Evolutionary conservation across 2,329 filamentous ascomycete species (phyloP), one percentile per base, ranked within the genome.

Genomic region (Pseudogymnoascus sp.): DNA sequence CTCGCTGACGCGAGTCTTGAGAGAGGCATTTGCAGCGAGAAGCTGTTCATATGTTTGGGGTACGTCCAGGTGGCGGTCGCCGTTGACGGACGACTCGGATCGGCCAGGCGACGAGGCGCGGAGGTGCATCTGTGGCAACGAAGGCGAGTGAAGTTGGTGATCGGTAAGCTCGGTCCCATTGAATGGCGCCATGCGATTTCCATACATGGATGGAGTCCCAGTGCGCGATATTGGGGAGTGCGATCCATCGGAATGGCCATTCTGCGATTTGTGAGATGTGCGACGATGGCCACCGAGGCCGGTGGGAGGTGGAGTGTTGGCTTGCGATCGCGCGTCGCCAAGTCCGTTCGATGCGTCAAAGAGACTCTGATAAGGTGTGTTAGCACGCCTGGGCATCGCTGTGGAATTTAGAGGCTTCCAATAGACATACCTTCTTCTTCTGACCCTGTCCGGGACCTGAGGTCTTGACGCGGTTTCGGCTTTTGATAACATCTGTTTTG

Each of bases 401-500:
- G 16, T 34, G 28, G 54, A 60, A 14, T 37, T 62, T 64, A 60
- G 69, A 47, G 73, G 69, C 28, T 70, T 68, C n/a, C 9, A 32
- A 58, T 41, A 61, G 57, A 71, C 76, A 70, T 77, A 91, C 90
- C 86, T 95, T 96, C 75, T 87, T 92, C 70, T 90, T 89, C 54
- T 87, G 85, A 65, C 89, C 83, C 69, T 92, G 82, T 2, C 79
- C 90, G 7, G 89, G 84, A 60, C 84, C 83, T 74, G 85, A 83
- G 28, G 91, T 94, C 81, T 97, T 97, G 68, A 97, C 93, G 66
- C 94, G 87, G 77, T 99, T 99, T 70, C 94, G 91, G 79, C 92
- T 97, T 81, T 99, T 99, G 79, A 99, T 99, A 67, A 97, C 93
- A 79, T 99, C 94, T 57, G 94, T 97, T 81, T 99, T 99, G 69